Percentiles rank a stretch among this genome's conserved stretches.
These are phyloP conservation scores for Kentomonas sorsogonicus DNA, from an alignment of 208 protist species.

Conservation along the genomic window DNA sequence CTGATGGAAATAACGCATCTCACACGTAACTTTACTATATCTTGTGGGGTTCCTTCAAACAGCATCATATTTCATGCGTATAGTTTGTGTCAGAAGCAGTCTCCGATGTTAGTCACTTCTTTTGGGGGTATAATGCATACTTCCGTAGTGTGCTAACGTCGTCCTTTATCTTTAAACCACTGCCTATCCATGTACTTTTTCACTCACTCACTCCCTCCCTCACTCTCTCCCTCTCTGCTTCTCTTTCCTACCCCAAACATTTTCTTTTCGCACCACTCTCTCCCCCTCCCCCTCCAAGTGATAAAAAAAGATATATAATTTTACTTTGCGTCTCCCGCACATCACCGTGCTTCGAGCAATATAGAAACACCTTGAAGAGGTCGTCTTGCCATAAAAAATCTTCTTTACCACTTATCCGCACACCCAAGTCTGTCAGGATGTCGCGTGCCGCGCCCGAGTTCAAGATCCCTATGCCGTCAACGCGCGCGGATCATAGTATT, in stretches of 20 bases:
- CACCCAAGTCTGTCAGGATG: background rate
- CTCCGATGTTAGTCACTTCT: background rate
- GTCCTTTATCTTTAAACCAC: slow-evolving; percentile 11
- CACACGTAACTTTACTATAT: too few species aligned
- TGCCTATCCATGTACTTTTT: slow-evolving; percentile 3
- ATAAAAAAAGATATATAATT: slow-evolving; percentile 11
- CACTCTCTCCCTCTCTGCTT: slow-evolving; percentile 1
- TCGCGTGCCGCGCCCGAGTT: slow-evolving; percentile 19
- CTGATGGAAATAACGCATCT: too few species aligned
- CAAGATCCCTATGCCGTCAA: slow-evolving; percentile 72
- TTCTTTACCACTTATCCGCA: slow-evolving; percentile 4
- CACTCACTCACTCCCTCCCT: slow-evolving; percentile 6
- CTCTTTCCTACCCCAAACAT: slow-evolving; percentile 1
- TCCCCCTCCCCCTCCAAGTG: background rate
- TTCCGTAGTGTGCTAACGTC: background rate
- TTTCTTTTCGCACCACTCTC: background rate
- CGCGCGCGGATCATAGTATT: slow-evolving; percentile 34
- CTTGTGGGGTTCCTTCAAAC: background rate
- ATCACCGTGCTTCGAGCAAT: too few species aligned
- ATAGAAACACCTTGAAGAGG: too few species aligned
- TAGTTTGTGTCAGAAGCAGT: background rate
- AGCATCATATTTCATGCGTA: background rate
- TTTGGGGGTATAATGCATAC: background rate
- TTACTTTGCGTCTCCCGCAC: background rate
- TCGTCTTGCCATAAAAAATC: background rate